Evolutionary conservation across 1,139 yeast species (phyloP).

Genomic region (Hemisphaericaspora xylofermentans): DNA sequence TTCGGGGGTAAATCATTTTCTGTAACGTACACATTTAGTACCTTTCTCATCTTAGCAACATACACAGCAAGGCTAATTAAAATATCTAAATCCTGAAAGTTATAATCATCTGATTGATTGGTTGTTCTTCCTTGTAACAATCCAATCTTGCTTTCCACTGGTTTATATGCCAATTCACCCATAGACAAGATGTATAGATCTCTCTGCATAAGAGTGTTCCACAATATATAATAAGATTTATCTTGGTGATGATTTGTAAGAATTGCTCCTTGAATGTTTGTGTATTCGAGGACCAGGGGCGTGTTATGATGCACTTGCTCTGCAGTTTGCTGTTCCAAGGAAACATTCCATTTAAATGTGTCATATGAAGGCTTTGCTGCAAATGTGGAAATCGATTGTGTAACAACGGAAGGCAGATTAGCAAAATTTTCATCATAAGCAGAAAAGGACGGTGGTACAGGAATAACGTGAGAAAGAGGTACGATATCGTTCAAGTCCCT

Average conservation of each 20-base stretch:
- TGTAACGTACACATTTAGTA: slow-evolving; percentile 21
- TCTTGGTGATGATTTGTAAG: slow-evolving; percentile 42
- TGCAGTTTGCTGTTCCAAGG: slow-evolving; percentile 11
- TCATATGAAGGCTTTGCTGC: slow-evolving; percentile 32
- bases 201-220: slow-evolving; percentile 26
- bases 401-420: slow-evolving; percentile 23
- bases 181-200: slow-evolving; percentile 30
- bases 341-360: slow-evolving; percentile 13
- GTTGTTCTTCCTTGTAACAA: slow-evolving; percentile 37
- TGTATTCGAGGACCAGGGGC: slow-evolving; percentile 8
- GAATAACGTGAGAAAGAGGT: slow-evolving; percentile 18
- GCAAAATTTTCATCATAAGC: not conserved
- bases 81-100: slow-evolving; percentile 43
- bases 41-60: slow-evolving; percentile 25
- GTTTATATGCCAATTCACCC: slow-evolving; percentile 34
- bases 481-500: slow-evolving; percentile 31
- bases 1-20: slow-evolving; percentile 36
- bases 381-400: slow-evolving; percentile 28
- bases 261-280: slow-evolving; percentile 37
- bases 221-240: slow-evolving; percentile 36
- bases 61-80: slow-evolving; percentile 33
- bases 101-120: slow-evolving; percentile 42
- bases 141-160: slow-evolving; percentile 21
- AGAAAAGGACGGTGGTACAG: not conserved
- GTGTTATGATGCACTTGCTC: not conserved